Evolutionary conservation across 139 green algal species (phyloP), one percentile per base, ranked within the genome.

Genomic region (Astrephomene gubernaculifera): DNA sequence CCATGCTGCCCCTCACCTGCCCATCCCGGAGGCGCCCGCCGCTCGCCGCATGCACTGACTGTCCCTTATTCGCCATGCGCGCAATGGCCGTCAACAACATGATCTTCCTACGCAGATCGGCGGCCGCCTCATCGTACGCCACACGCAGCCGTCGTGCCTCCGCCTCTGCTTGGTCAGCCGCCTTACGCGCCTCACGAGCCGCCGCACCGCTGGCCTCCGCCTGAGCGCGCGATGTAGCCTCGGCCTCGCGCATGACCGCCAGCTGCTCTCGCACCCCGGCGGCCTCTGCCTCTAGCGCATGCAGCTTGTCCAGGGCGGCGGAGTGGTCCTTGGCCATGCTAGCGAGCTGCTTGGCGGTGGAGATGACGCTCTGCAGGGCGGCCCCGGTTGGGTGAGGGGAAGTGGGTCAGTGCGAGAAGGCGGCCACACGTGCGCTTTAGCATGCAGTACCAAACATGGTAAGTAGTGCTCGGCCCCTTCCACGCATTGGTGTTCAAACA

Each of bases 271-370:
- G 39, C 60, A 83, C 29, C 7, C 7, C 19, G 2, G 60, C 22
- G 4, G 41, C 27, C 41, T 72, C 60, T 22, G 60, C 39, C 39
- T 83, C 76, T 4, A 35, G 27, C 27, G 60, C 60, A 43, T 83
- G 76, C 39, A 83, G 76, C 36, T 35, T 45, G 19, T 29, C 76
- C 22, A 83, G 76, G 21, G 41, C 44, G 60, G 27, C n/a, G 29
- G 39, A 60, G n/a, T 73, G 76, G 60, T 83, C 76, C 38, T 72
- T 71, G 38, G 76, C 76, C 27, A 72, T 43, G 41, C 29, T 72
- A 41, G 76, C 76, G 10, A 83, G 76, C 76, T 83, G 76, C 57
- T 83, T 83, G 38, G 76, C 57, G 76, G 76, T 72, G 27, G 60
- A 24, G 38, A 72, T 72, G 39, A 83, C 76, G 60, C 41, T 60